Base-by-base conservation (phyloP, 1,139 yeast species). In the Magnusiomyces ingens region DNA sequence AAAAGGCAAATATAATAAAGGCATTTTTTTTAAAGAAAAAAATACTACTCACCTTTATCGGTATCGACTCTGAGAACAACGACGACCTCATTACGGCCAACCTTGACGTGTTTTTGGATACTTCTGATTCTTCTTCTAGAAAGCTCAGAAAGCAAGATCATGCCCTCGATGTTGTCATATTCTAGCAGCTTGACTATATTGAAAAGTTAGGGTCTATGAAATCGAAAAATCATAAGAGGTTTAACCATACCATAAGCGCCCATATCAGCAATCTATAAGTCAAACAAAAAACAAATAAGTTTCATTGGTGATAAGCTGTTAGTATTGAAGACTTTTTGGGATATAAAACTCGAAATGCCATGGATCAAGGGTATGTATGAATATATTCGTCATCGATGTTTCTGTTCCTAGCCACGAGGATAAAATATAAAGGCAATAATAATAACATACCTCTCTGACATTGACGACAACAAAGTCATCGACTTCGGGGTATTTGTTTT, bases 121-220 rank as follows among this genome's bases (percentile, higher is more conserved):
- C 97, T 89, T 73, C 99, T 82, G 67, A 93, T 93, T 77, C 99
- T 95, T 80, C 99, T 88, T 80, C 99, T 88, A 41, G 98, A 90
- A 64, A 93, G 80, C 75, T 93, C 99, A 44, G 96, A 87, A 66
- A 93, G 80, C 63, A 93, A 78, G 58, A 93, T 96, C 99, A 93
- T 93, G 67, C 99, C 99, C 75, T 93, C 99, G 67, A 93, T 91
- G 71, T 91, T 94, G 75, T 93, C 98, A 70, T 94, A 93, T 73
- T 93, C 99, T 62, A 93, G 79, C 62, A 93, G 79, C 71, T 90
- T 91, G 61, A 93, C 99, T 55, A 40, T 22, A 36, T 26, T 26
- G 8, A 26, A 26, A 26, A 26, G 32, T 26, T 26, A 26, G 32
- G 8, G 32, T 26, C 4, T 8, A 8, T 26, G 32, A 26, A 26